Base-by-base conservation (phyloP, 768 basidiomycete genomes). In the Pleurotus pulmonarius region DNA sequence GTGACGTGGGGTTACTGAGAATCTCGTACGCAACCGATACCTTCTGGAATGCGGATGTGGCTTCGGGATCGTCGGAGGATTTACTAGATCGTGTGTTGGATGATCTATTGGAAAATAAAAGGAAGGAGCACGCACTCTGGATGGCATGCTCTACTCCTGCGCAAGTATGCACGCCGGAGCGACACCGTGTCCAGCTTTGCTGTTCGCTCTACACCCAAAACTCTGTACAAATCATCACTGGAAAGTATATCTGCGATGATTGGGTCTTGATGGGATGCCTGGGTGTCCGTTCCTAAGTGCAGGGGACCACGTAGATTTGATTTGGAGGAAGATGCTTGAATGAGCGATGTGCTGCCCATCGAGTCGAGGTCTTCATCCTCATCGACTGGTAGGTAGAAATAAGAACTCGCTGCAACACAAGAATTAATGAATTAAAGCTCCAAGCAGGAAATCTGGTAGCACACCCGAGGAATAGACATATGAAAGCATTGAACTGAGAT, bases 11-110 rank as follows among this genome's bases (percentile, higher is more conserved):
- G 53, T 86, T 85, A 63, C 86, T 87, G 56, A 94, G 83, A 7
- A 90, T 83, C 60, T 88, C 81, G 62, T 93, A 94, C 1, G 92
- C 92, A 13, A 91, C 82, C 4, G 89, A 87, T 3, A 94, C 87
- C 62, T 88, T 89, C 66, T 94, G 92, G 67, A 94, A 94, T 0
- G 92, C 92, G 16, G 82, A 75, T 0, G 92, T 94, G 15, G 92
- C 88, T 46, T 86, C 80, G 4, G 87, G 83, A 64, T 87, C 85
- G 60, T 82, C 69, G 18, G 90, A 89, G 60, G 89, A 93, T 74
- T 93, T 94, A 66, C 92, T 94, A 60, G 2, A 47, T 22, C 37
- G 40, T n/a, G 5, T 37, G 46, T 55, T 29, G 51, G 26, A 29
- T 24, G 46, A 22, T 56, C 41, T 39, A 34, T 43, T 34, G 16